Evolutionary conservation across 2,329 filamentous ascomycete genomes (phyloP), one percentile per base, ranked within the genome.

Genomic region (Penicillium griseofulvum): DNA sequence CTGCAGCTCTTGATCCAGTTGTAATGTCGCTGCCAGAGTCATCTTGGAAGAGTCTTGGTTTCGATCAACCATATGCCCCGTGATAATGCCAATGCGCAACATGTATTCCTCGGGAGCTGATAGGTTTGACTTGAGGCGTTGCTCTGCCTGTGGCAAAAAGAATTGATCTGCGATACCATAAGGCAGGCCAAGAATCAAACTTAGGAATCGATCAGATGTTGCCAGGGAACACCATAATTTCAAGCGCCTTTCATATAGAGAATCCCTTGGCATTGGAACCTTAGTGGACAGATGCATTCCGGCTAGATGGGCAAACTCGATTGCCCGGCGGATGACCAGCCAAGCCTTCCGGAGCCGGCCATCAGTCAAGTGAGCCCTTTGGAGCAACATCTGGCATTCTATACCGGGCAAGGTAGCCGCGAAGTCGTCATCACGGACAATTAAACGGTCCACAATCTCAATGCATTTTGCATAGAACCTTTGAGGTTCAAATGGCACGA

Each of bases 291-390:
- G 65, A 56, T 81, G 75, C 31, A 77, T 73, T 58, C 81, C 80
- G 1, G 82, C 77, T 1, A 85, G 69, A 56, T 84, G 75, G 7
- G 77, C 77, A 55, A 80, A 78, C 61, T 79, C 79, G 37, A 85
- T 70, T 4, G 77, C 82, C 38, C 78, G 75, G 12, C 82, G 77
- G 38, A 75, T 74, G 9, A 76, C 67, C 5, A 82, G 70, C 83
- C 83, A 86, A 1, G 80, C 78, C 58, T 79, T 76, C 34, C 80
- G 77, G 11, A 83, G 81, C 39, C 80, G 78, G 2, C 83, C 83
- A 57, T 82, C 78, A 54, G 83, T 80, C 49, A 82, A 70, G 57
- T 81, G 80, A 57, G 80, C 76, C 62, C 83, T 84, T 12, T 76
- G 73, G 38, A 79, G 73, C 12, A 85, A 65, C 46, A 79, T 69